Conservation (phyloP, 345 rosid genomes). For the Pugionium cornutum region DNA sequence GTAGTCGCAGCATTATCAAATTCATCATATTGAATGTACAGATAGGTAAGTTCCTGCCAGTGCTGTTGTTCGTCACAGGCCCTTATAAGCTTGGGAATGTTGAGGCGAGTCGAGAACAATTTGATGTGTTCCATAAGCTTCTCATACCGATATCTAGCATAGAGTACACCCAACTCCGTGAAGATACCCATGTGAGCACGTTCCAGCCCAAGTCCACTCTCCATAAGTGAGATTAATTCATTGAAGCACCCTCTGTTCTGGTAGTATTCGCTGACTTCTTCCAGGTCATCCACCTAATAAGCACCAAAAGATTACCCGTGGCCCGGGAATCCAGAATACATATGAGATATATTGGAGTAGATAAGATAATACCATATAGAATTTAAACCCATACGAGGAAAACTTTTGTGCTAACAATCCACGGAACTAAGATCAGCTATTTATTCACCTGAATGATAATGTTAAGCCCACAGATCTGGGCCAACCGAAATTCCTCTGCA, state of each 20-base stretch:
- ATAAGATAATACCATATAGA: not conserved
- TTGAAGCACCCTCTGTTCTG: conserved; percentile 98
- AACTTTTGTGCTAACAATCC: not conserved
- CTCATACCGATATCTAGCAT: conserved; percentile 95
- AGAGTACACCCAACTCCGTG: conserved; percentile 95
- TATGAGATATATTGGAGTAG: conserved; percentile 16
- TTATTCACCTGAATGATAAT: conserved; percentile 77
- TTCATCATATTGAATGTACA: conserved; percentile 90
- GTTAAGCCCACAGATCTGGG: conserved; percentile 96
- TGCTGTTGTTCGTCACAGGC: conserved; percentile 99
- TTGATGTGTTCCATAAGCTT: conserved; percentile 99
- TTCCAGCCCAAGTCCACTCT: conserved; percentile 96
- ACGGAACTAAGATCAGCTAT: not conserved
- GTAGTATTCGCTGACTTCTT: conserved; percentile 94
- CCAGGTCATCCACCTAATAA: conserved; percentile 89
- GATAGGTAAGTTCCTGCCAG: conserved; percentile 90
- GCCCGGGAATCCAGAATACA: not conserved
- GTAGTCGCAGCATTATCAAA: conserved; percentile 99
- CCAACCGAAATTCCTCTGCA: conserved; percentile 95
- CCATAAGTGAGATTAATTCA: conserved; percentile 97
- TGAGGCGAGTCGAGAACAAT: conserved; percentile 93
- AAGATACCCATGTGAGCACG: conserved; percentile 99
- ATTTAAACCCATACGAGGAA: not conserved
- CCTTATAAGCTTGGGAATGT: conserved; percentile 93
- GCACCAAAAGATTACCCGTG: conserved; percentile 23